Conservation (phyloP, 345 rosid genomes). For the Diplotaxis tenuifolia region DNA sequence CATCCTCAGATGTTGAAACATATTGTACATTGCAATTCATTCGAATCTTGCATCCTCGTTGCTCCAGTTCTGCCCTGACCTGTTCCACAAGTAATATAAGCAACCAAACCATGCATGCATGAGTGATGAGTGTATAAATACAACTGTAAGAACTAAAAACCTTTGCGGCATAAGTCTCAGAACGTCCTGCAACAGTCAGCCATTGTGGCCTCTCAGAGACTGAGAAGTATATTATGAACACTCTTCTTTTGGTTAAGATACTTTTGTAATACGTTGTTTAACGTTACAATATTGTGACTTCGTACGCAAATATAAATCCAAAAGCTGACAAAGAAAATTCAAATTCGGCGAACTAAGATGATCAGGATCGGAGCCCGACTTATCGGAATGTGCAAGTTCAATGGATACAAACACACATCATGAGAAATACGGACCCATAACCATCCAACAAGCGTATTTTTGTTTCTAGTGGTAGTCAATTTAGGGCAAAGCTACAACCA, state of each 20-base stretch:
- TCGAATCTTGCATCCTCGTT: constrained; percentile 57
- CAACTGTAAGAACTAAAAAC: constrained; percentile 20
- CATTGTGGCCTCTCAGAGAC: constrained; percentile 80
- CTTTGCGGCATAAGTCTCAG: constrained; percentile 58
- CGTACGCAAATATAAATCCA: too few relatives aligned
- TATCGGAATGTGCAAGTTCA: too few relatives aligned
- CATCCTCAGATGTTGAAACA: constrained; percentile 40
- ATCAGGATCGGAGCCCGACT: too few relatives aligned
- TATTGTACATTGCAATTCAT: constrained; percentile 49
- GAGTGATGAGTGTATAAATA: background rate
- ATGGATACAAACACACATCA: too few relatives aligned
- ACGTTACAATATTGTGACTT: too few relatives aligned
- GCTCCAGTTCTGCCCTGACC: constrained; percentile 59
- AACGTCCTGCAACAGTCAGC: constrained; percentile 63
- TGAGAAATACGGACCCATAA: too few relatives aligned
- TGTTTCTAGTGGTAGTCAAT: too few relatives aligned
- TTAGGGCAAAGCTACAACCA: too few relatives aligned
- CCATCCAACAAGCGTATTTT: too few relatives aligned
- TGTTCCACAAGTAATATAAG: constrained; percentile 14
- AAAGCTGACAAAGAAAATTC: too few relatives aligned
- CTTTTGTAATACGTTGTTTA: too few relatives aligned
- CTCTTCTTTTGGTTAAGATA: background rate
- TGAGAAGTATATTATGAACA: constrained; percentile 20
- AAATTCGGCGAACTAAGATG: too few relatives aligned
- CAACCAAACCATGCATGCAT: background rate